phyloP scores from a whole-genome alignment of 176 grass and related monocot genomes.

The Pontederia paniculata region DNA sequence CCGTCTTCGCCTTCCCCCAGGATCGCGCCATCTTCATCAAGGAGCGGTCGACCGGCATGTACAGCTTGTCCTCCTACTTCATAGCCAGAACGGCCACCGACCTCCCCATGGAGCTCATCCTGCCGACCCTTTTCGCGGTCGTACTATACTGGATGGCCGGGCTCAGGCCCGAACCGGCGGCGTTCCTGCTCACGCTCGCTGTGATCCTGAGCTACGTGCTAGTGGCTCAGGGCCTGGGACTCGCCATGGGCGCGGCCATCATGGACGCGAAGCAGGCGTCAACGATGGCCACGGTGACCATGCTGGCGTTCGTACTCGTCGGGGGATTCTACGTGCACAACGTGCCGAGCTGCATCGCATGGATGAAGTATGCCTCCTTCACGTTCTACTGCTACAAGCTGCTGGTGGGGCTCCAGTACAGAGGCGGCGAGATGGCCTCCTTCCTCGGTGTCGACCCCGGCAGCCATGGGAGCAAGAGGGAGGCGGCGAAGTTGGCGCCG shows the following conservation, averaged over 20 bases:
- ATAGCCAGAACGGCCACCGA: conserved; percentile 67
- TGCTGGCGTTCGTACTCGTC: conserved; percentile 87
- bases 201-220: conserved; percentile 67
- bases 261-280: conserved; percentile 95
- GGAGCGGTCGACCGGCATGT: conserved; percentile 80
- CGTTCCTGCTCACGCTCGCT: conserved; percentile 57
- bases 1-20: conserved; percentile 85
- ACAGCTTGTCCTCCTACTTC: conserved; percentile 85
- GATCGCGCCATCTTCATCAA: conserved; percentile 52
- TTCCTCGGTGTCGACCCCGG: not conserved
- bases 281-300: conserved; percentile 53
- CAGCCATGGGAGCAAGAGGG: conserved; percentile 9
- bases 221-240: conserved; percentile 61
- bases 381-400: conserved; percentile 91
- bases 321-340: conserved; percentile 82
- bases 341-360: conserved; percentile 59
- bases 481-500: not conserved
- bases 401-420: conserved; percentile 74
- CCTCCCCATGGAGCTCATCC: conserved; percentile 90
- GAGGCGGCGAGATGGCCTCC: conserved; percentile 11
- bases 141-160: conserved; percentile 89
- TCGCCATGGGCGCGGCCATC: conserved; percentile 64
- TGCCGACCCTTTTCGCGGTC: conserved; percentile 51
- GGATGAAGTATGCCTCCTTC: conserved; percentile 90
- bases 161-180: conserved; percentile 35